Percentiles rank a stretch among this genome's conserved stretches.
Conservation (phyloP, 495 filamentous ascomycete genomes). For the Neurospora cerealis region DNA sequence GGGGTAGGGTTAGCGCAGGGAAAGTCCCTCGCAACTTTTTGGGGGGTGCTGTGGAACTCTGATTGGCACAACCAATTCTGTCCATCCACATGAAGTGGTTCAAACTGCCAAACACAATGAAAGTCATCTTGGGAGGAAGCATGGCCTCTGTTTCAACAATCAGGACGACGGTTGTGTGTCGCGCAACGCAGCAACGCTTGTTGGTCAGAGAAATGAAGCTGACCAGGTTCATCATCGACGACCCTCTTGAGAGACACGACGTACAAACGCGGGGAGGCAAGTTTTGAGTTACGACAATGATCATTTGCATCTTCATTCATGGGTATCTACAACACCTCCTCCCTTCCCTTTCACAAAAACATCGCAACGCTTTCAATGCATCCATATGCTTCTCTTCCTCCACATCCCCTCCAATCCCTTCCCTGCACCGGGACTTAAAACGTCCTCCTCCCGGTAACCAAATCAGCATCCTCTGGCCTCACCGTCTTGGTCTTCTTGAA, state of each 20-base stretch:
- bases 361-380: not conserved
- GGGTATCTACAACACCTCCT: not conserved
- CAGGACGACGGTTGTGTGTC: no score
- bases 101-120: not conserved
- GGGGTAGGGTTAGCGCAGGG: not conserved
- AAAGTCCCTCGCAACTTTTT: not conserved
- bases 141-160: no score
- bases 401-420: not conserved
- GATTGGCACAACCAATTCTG: not conserved
- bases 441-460: constrained; percentile 18
- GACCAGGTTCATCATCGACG: no score
- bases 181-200: no score
- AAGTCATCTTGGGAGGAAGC: not conserved
- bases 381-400: not conserved
- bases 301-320: not conserved
- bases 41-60: not conserved
- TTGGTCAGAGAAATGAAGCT: not conserved
- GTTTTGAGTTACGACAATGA: no score
- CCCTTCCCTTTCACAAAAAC: not conserved
- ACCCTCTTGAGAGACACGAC: no score
- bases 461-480: constrained; percentile 18
- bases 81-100: not conserved
- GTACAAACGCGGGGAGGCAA: no score
- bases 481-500: constrained; percentile 26
- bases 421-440: not conserved